Conservation (phyloP, 2,329 filamentous ascomycete species). For the Calycina herbarum region DNA sequence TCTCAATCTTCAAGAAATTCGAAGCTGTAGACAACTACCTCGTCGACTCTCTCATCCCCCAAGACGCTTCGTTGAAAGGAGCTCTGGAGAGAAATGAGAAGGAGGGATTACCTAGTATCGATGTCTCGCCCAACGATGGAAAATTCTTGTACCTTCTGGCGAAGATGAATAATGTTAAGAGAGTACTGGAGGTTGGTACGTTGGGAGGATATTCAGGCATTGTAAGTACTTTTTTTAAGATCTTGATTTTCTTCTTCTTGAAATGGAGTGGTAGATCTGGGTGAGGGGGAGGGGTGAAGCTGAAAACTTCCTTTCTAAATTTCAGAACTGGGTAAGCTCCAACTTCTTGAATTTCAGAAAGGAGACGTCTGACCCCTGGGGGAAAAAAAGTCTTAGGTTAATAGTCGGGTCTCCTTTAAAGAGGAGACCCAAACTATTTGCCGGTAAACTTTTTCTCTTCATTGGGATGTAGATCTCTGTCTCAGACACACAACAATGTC, state of each 20-base stretch:
- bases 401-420: background rate
- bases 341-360: too few species aligned
- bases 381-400: background rate
- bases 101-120: constrained; percentile 15
- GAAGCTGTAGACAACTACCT: constrained; percentile 20
- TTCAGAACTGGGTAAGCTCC: too few species aligned
- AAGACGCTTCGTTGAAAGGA: constrained; percentile 12
- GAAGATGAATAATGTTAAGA: constrained; percentile 21
- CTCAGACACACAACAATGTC: too few species aligned
- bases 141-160: constrained; percentile 26
- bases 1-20: constrained; percentile 11
- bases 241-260: too few species aligned
- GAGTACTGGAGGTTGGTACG: constrained; percentile 31
- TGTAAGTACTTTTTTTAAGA: constrained; percentile 2
- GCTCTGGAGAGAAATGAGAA: constrained; percentile 17
- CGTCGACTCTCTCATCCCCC: constrained; percentile 16
- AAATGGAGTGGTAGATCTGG: too few species aligned
- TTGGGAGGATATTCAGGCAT: constrained; percentile 30
- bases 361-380: too few species aligned
- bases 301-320: too few species aligned
- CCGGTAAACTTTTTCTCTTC: too few species aligned
- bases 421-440: too few species aligned
- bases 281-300: too few species aligned
- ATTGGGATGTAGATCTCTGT: too few species aligned
- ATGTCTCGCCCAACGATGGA: constrained; percentile 23